Conservation (phyloP, 1,284 basidiomycete species). For the Marasmius tenuissimus region DNA sequence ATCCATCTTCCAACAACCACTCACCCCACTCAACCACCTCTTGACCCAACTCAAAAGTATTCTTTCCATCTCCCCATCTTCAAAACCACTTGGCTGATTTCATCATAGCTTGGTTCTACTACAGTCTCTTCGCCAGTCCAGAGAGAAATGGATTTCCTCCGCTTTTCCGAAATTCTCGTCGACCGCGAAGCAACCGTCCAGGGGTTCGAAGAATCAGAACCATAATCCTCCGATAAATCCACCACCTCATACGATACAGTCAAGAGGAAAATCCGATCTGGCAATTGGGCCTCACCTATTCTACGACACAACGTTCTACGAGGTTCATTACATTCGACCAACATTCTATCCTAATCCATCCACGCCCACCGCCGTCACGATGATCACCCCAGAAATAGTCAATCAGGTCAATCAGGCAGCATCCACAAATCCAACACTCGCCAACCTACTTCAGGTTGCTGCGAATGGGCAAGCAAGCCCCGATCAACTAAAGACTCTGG, state of each 20-base stretch:
- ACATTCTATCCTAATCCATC: neutral
- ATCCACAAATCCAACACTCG: conserved; percentile 59
- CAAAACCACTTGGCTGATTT: neutral
- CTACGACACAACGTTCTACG: conserved; percentile 61
- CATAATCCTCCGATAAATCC: conserved; percentile 31
- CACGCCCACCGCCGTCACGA: conserved; percentile 39
- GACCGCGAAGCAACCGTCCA: conserved; percentile 44
- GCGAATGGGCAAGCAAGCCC: conserved; percentile 56
- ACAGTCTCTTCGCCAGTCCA: conserved; percentile 69
- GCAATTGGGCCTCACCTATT: conserved; percentile 74
- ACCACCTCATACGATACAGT: conserved; percentile 63
- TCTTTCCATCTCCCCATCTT: neutral
- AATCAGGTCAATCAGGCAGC: conserved; percentile 66
- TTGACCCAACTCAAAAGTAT: neutral
- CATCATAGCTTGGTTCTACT: conserved; percentile 50
- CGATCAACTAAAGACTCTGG: conserved; percentile 64
- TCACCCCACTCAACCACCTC: neutral
- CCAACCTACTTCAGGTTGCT: conserved; percentile 61
- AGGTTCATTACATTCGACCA: conserved; percentile 53
- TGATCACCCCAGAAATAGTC: conserved; percentile 56
- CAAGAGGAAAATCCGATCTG: conserved; percentile 64
- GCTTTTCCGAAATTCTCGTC: conserved; percentile 70
- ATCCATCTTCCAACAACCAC: neutral
- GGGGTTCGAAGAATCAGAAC: conserved; percentile 46
- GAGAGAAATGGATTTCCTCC: conserved; percentile 65